These are phyloP conservation scores for Ananas comosus DNA, from an alignment of 176 grass and related monocot genomes.

Conservation along the genomic window DNA sequence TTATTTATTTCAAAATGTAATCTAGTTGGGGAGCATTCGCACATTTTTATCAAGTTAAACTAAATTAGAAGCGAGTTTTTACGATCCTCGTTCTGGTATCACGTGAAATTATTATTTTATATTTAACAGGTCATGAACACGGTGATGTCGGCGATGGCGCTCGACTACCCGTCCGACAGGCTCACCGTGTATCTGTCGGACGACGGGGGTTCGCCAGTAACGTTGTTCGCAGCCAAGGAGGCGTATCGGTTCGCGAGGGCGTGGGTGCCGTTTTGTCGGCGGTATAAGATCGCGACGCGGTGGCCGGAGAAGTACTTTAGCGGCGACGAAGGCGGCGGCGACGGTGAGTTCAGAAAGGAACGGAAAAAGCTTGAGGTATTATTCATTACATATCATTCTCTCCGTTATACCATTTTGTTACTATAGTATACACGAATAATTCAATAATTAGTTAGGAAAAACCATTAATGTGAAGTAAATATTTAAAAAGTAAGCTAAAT, in stretches of 20 bases:
- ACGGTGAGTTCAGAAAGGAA: background rate
- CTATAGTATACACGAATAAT: too few species aligned
- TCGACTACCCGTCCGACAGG: constrained; percentile 54
- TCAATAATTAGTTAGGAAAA: too few species aligned
- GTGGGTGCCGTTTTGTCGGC: constrained; percentile 71
- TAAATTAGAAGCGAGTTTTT: too few species aligned
- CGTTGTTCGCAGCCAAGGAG: constrained; percentile 32
- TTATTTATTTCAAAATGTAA: too few species aligned
- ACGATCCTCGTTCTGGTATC: too few species aligned
- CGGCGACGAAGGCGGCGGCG: background rate
- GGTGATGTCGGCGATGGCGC: constrained; percentile 68
- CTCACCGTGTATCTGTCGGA: constrained; percentile 62
- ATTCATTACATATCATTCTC: background rate
- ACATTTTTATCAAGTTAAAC: too few species aligned
- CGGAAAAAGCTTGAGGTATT: constrained; percentile 30
- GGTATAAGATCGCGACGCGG: constrained; percentile 22
- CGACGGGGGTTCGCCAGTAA: constrained; percentile 56
- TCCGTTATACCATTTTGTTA: background rate
- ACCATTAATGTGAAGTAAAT: too few species aligned
- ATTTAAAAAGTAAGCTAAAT: too few species aligned
- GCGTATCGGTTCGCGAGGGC: constrained; percentile 38
- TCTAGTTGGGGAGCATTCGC: too few species aligned
- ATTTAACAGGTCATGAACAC: constrained; percentile 37
- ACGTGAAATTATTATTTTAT: too few species aligned
- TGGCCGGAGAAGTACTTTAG: constrained; percentile 37